Evolutionary conservation across 2,329 filamentous ascomycete species (phyloP), one percentile per base, ranked within the genome.

Genomic region (Aspergillus aculeatinus): DNA sequence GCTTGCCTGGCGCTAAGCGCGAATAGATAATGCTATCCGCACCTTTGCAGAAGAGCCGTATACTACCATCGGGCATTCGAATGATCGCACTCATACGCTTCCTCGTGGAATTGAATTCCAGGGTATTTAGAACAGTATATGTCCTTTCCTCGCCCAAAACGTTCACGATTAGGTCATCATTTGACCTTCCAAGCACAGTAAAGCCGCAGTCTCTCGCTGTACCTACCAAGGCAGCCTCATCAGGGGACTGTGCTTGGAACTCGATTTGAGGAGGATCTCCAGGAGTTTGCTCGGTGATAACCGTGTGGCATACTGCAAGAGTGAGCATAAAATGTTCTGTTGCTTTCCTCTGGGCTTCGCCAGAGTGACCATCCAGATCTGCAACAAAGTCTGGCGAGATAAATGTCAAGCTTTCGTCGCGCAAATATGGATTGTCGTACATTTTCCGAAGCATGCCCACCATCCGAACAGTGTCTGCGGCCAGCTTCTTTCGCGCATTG

Each of bases 11-110:
- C 77, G 88, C 91, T 61, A 99, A 82, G 5, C 95, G 89, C 7
- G 92, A 93, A 75, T 98, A 99, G 65, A 99, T 98, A 69, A 98
- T 90, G 70, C 92, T 97, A 74, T 99, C 95, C 35, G 95, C 95
- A 65, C 95, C 95, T 79, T 99, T 99, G 82, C 95, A 99, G 77
- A 96, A 96, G 1, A 99, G 83, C 57, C 95, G 83, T 63, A 99
- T 97, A 60, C 84, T 88, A 47, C 90, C 89, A 74, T 98, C 87
- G 0, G 95, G 94, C 92, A 98, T 96, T 60, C 90, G 86, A 54
- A 99, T 88, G 67, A 99, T 97, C 2, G 93, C 91, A 77, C 93
- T 98, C 95, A 99, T 99, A 66, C 95, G 87, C 80, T 99, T 99
- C 70, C 95, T 86, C 48, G 89, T 92, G 0, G 94, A 98, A 75